phyloP scores from a whole-genome alignment of 768 basidiomycete genomes.

The Leccinum boreale region DNA sequence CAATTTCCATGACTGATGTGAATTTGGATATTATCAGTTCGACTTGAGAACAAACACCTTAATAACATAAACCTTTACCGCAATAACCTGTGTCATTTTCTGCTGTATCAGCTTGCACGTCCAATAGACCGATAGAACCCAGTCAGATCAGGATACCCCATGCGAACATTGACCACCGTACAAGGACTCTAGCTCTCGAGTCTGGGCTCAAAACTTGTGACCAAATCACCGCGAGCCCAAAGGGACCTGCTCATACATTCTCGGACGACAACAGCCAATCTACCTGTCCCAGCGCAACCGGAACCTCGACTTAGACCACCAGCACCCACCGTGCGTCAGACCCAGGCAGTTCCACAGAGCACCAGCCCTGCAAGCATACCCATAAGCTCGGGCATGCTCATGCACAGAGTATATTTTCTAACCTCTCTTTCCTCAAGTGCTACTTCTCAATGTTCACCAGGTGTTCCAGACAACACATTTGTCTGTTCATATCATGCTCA shows the following conservation, averaged over 20 bases:
- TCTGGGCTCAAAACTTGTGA: constrained; percentile 77
- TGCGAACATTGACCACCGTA: constrained; percentile 62
- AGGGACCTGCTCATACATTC: constrained; percentile 12
- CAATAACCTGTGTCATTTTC: constrained; percentile 59
- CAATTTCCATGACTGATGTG: background rate
- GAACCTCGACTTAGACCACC: constrained; percentile 11
- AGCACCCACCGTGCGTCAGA: constrained; percentile 10
- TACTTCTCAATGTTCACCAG: constrained; percentile 31
- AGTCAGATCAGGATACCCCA: constrained; percentile 87
- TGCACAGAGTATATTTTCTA: constrained; percentile 56
- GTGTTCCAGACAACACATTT: constrained; percentile 98
- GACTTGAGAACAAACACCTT: constrained; percentile 87
- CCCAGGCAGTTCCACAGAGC: constrained; percentile 10
- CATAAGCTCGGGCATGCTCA: constrained; percentile 61
- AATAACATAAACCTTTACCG: constrained; percentile 94
- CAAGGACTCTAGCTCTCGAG: constrained; percentile 73
- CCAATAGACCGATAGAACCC: background rate
- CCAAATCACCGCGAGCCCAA: constrained; percentile 74
- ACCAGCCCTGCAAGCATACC: constrained; percentile 55
- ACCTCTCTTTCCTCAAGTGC: background rate
- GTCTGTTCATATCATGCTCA: constrained; percentile 83
- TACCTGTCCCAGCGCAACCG: constrained; percentile 4
- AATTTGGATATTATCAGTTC: constrained; percentile 41
- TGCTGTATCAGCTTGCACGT: background rate
- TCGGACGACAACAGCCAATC: constrained; percentile 1